Conservation (phyloP, 1,284 basidiomycete species). For the Austropuccinia psidii region DNA sequence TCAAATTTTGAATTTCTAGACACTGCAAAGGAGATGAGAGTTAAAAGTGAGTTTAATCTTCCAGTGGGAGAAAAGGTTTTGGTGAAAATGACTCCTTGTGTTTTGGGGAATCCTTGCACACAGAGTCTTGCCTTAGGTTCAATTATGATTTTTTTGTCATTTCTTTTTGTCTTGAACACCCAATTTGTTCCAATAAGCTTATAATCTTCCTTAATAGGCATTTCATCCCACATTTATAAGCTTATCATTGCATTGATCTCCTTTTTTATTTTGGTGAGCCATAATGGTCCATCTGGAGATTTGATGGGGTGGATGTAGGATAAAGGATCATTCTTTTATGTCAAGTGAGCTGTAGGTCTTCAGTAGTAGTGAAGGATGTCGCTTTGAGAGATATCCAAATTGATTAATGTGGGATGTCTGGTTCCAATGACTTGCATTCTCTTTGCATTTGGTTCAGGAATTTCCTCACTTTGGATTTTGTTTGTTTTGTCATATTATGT, state of each 20-base stretch:
- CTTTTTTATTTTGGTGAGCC: no score
- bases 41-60: neutral
- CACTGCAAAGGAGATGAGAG: neutral
- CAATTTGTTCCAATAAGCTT: neutral
- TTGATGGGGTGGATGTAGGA: no score
- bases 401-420: no score
- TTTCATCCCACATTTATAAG: neutral
- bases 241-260: no score
- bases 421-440: no score
- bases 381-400: no score
- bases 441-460: no score
- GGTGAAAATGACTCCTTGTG: neutral
- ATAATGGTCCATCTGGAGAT: slow-evolving; percentile 7
- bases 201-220: neutral
- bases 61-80: slow-evolving; percentile 15
- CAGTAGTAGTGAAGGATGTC: no score
- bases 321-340: no score
- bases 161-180: neutral
- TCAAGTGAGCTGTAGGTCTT: no score
- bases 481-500: no score
- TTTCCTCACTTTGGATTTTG: no score
- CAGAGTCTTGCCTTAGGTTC: slow-evolving; percentile 11
- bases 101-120: neutral
- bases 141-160: neutral
- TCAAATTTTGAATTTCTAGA: neutral